A percentile compares a stretch with the other conserved stretches of the same genome.
These are phyloP conservation scores for Claviceps purpurea DNA, from an alignment of 2,329 filamentous ascomycete species.

Conservation along the genomic window DNA sequence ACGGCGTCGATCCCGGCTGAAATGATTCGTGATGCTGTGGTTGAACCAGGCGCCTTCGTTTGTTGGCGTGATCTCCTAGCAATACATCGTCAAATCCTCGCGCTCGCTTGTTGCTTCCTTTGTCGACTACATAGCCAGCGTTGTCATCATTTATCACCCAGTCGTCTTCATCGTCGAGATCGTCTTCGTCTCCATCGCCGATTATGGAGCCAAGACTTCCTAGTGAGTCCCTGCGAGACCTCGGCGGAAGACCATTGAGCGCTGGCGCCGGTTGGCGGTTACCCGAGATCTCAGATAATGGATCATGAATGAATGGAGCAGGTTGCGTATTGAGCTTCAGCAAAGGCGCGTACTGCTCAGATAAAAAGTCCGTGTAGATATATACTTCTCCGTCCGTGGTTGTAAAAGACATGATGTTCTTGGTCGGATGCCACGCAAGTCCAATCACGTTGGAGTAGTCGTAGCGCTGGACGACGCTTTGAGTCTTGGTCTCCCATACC, in stretches of 20 bases:
- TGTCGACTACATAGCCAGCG: slow-evolving; percentile 63
- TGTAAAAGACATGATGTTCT: slow-evolving; percentile 83
- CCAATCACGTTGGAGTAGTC: slow-evolving; percentile 77
- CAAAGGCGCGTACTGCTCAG: slow-evolving; percentile 41
- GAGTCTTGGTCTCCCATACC: slow-evolving; percentile 83
- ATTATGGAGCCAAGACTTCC: slow-evolving; percentile 79
- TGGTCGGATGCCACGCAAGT: slow-evolving; percentile 77
- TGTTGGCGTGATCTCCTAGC: slow-evolving; percentile 28
- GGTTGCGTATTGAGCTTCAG: slow-evolving; percentile 51
- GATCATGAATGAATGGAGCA: slow-evolving; percentile 77
- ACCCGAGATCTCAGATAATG: slow-evolving; percentile 53
- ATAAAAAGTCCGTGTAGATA: slow-evolving; percentile 63
- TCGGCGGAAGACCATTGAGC: slow-evolving; percentile 37
- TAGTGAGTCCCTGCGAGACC: slow-evolving; percentile 47
- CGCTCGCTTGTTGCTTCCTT: slow-evolving; percentile 36
- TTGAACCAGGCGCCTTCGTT: slow-evolving; percentile 35
- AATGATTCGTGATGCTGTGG: slow-evolving; percentile 72
- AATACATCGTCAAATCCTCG: slow-evolving; percentile 38
- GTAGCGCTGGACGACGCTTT: slow-evolving; percentile 63
- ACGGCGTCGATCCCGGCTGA: slow-evolving; percentile 88
- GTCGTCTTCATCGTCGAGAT: slow-evolving; percentile 52
- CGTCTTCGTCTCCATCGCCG: slow-evolving; percentile 37
- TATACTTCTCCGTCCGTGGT: slow-evolving; percentile 88
- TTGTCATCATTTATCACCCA: slow-evolving; percentile 95
- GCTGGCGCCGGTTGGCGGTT: slow-evolving; percentile 41